phyloP scores from a whole-genome alignment of 768 basidiomycete species.

The Russula griseocarnosa region DNA sequence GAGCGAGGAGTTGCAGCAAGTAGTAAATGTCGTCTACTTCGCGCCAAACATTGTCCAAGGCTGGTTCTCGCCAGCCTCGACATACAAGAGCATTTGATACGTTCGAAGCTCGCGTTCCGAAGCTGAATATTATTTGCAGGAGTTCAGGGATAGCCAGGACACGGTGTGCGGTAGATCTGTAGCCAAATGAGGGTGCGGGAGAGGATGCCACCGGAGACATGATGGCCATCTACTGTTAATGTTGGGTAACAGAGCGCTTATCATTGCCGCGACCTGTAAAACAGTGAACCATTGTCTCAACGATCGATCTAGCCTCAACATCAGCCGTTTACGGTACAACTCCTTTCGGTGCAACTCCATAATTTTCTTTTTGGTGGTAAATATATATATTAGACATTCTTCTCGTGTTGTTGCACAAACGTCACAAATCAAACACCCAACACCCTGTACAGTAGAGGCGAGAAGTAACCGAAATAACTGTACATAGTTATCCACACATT shows the following conservation, averaged over 20 bases:
- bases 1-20: slow-evolving; percentile 18
- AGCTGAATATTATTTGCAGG: slow-evolving; percentile 22
- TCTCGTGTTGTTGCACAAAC: neutral
- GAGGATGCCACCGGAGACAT: neutral
- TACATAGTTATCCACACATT: neutral
- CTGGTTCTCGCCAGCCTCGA: slow-evolving; percentile 21
- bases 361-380: neutral
- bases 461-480: neutral
- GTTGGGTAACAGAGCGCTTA: neutral
- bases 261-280: neutral
- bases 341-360: too few relatives aligned
- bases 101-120: slow-evolving; percentile 20
- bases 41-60: slow-evolving; percentile 24
- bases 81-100: slow-evolving; percentile 23
- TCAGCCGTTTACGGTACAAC: too few relatives aligned
- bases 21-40: slow-evolving; percentile 24
- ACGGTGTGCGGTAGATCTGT: slow-evolving; percentile 27
- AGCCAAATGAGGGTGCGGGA: slow-evolving; percentile 1
- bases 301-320: too few relatives aligned
- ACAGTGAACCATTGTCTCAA: slow-evolving; percentile 30
- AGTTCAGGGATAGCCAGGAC: slow-evolving; percentile 27
- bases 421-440: neutral
- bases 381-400: neutral
- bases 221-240: neutral
- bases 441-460: neutral